Percentiles rank a stretch among this genome's conserved stretches.
Conservation (phyloP, 2,329 filamentous ascomycete species). For the Cladophialophora bantiana region DNA sequence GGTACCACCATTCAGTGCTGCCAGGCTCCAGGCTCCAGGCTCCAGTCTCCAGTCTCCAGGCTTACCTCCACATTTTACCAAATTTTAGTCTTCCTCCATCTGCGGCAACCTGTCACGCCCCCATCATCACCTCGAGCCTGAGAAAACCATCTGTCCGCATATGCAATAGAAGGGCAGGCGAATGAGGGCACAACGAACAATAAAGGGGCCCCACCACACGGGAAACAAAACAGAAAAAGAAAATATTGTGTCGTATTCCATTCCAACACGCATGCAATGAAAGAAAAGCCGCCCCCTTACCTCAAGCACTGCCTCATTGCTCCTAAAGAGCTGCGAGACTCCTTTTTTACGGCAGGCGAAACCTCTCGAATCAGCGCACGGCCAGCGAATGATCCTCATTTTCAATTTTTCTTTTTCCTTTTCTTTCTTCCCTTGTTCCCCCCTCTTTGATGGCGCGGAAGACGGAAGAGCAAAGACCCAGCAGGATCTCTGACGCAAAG, state of each 20-base stretch:
- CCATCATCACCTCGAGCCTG: constrained; percentile 1
- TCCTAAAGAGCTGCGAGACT: background rate
- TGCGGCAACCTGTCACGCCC: constrained; percentile 1
- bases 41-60: constrained; percentile 5
- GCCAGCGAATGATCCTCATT: background rate
- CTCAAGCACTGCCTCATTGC: background rate
- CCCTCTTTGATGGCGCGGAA: constrained; percentile 5
- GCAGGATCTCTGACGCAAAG: background rate
- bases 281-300: background rate
- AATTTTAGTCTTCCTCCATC: constrained; percentile 2
- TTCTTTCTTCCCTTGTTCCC: background rate
- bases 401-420: background rate
- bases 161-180: background rate
- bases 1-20: background rate
- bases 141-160: background rate
- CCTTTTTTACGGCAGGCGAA: background rate
- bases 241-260: background rate
- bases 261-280: background rate
- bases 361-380: background rate
- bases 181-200: background rate
- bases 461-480: constrained; percentile 4
- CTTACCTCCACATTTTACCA: constrained; percentile 6
- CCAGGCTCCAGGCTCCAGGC: background rate
- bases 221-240: background rate
- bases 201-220: background rate